Base-by-base conservation (phyloP, 345 rosid species). In the Raphanus raphanistrum region DNA sequence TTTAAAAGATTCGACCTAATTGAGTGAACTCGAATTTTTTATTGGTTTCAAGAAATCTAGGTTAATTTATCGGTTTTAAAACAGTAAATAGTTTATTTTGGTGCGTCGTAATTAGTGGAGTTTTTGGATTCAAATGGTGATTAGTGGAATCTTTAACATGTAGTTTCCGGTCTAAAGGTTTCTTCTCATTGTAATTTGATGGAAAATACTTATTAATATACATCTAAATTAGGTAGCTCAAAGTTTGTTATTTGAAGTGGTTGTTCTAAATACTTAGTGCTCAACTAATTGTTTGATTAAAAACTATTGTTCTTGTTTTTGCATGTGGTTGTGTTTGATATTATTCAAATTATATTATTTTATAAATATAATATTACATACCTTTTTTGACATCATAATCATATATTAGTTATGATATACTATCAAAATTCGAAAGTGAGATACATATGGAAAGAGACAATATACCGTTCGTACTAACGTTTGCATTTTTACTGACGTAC, bases 21-120 rank as follows among this genome's bases (percentile, higher is more conserved):
- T 43, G 58, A 66, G 69, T 78, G 69, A 79, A 79, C 64, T 60
- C 13, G 29, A 2, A 8, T 59, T 45, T 76, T 54, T 66, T 25
- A 15, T 59, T 78, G 72, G 59, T 78, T 72, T 48, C 0, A 78
- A 45, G 16, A 28, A 58, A 36, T 35, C 16, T 26, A 68, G 38
- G 31, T 63, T 48, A 66, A 29, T 52, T 33, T 48, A 60, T 33
- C 36, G 45, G 60, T 4, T 25, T 25, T 50, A 13, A 21, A 31
- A 43, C 28, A 0, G 17, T 35, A 15, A 33, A 69, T 27, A 29
- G 57, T 76, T 54, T 4, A 7, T 69, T 76, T 68, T 13, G 15
- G 50, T 58, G 61, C 6, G 63, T 68, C 35, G 25, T 55, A 26
- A 58, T 27, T 43, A 58, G 48, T 41, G 67, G 41, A 36, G 7